These are phyloP conservation scores for Turritis glabra DNA, from an alignment of 345 rosid species.

Conservation along the genomic window DNA sequence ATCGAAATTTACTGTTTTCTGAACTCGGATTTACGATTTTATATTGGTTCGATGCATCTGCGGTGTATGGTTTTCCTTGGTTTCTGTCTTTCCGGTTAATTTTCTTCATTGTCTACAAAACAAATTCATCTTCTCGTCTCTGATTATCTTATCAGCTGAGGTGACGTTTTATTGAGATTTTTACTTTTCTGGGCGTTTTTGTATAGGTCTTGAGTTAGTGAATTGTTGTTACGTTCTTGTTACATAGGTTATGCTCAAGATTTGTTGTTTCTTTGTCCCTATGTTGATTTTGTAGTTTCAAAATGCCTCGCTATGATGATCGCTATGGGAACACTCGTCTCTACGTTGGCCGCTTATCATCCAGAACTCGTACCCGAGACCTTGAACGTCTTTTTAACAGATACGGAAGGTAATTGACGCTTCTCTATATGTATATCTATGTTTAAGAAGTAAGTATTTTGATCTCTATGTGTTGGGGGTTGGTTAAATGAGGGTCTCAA, in stretches of 20 bases:
- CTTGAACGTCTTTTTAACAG: slow-evolving; percentile 59
- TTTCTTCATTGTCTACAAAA: not conserved
- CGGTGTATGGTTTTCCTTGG: not conserved
- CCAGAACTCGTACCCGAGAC: slow-evolving; percentile 59
- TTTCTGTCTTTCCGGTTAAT: not conserved
- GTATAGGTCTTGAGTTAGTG: not conserved
- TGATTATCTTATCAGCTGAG: not conserved
- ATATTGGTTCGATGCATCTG: not conserved
- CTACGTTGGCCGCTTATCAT: slow-evolving; percentile 56
- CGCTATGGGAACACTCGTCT: slow-evolving; percentile 57
- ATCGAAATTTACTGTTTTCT: not conserved
- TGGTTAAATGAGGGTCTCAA: not conserved
- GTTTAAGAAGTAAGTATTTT: not conserved
- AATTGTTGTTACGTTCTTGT: not conserved
- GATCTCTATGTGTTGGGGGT: not conserved
- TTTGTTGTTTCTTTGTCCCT: not conserved
- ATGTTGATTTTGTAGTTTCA: slow-evolving; percentile 25
- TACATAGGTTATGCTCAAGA: not conserved
- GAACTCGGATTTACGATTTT: not conserved
- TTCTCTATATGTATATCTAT: not conserved
- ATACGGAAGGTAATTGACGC: slow-evolving; percentile 54
- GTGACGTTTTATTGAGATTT: not conserved
- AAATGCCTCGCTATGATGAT: slow-evolving; percentile 59
- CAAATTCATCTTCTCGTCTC: not conserved
- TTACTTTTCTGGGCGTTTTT: not conserved